Conservation (phyloP, 352 stramenopile genomes). For the Phytophthora pistaciae region DNA sequence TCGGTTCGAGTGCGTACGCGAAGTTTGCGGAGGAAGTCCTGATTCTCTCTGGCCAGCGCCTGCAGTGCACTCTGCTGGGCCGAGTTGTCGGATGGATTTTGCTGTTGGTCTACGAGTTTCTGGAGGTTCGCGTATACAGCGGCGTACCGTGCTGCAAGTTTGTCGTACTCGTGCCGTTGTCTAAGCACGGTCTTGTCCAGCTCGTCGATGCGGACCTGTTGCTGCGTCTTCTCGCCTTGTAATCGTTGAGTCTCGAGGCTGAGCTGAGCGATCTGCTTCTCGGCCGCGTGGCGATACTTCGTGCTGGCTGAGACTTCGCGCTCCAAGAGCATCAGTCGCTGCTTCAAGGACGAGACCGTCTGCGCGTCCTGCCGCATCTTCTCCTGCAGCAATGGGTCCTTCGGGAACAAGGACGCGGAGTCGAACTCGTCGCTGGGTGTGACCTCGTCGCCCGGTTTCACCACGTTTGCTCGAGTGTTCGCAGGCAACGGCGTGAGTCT, state of each 20-base stretch:
- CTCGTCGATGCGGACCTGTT: slow-evolving; percentile 51
- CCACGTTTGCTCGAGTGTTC: slow-evolving; percentile 49
- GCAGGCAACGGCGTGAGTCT: slow-evolving; percentile 66
- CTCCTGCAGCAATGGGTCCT: slow-evolving; percentile 24
- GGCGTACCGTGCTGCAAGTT: slow-evolving; percentile 68
- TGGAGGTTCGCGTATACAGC: slow-evolving; percentile 64
- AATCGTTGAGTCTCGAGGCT: slow-evolving; percentile 41
- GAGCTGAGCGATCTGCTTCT: slow-evolving; percentile 50
- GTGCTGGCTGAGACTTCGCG: slow-evolving; percentile 43
- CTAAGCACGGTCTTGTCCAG: slow-evolving; percentile 53
- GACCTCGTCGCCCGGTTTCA: slow-evolving; percentile 28
- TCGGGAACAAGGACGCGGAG: slow-evolving; percentile 8
- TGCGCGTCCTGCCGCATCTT: slow-evolving; percentile 45
- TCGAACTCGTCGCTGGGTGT: slow-evolving; percentile 5
- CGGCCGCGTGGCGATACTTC: slow-evolving; percentile 37
- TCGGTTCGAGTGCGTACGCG: slow-evolving; percentile 27
- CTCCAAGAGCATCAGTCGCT: slow-evolving; percentile 56
- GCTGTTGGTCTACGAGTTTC: slow-evolving; percentile 57
- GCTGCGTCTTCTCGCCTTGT: slow-evolving; percentile 42
- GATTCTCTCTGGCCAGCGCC: slow-evolving; percentile 71
- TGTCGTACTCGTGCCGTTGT: slow-evolving; percentile 73
- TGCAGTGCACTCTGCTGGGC: slow-evolving; percentile 58
- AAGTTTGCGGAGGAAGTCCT: slow-evolving; percentile 73
- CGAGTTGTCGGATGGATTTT: slow-evolving; percentile 16
- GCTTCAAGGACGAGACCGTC: slow-evolving; percentile 55